Evolutionary conservation across 495 filamentous ascomycete genomes (phyloP), one percentile per base, ranked within the genome.

Genomic region (Aspergillus wentii): DNA sequence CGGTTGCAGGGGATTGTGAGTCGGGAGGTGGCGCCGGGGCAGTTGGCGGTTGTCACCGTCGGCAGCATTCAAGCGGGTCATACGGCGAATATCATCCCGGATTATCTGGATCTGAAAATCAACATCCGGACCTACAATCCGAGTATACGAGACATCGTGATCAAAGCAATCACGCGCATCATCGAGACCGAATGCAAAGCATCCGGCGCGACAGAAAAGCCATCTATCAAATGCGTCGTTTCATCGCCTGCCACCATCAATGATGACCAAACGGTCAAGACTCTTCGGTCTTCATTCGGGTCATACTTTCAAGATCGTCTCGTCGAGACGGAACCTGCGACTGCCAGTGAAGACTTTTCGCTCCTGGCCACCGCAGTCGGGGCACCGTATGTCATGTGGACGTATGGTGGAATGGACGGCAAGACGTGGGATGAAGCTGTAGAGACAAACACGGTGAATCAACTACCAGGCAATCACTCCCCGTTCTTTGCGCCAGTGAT

Each of bases 401-500:
- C 62, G 22, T 78, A 73, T 59, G 79, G 79, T 2, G 75, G 76
- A 1, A 59, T 64, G 11, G 71, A 75, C 28, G 43, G 46, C 1
- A 40, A 62, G 39, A 38, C 46, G 1, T 80, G 67, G 64, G 69
- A 78, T 48, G 50, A 71, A 31, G 68, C 61, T 23, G 65, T 68
- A 35, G 52, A 40, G n/a, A 62, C 66, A 25, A 71, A 62, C 0
- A 69, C 45, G 17, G 36, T 68, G 11, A 38, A 64, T 23, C 39
- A 61, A 28, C 46, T 76, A 22, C 68, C 74, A 1, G 65, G 61
- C 22, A 83, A 83, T 41, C 80, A 85, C 51, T 79, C 70, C 35
- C 62, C 69, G 2, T 71, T 66, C 41, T 84, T 82, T 61, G 72
- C 72, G 28, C 80, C 79, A 14, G 74, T 66, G 0, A 64, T 85